Conservation (phyloP, 2,329 filamentous ascomycete species). For the Dryadomyces sulphureus region DNA sequence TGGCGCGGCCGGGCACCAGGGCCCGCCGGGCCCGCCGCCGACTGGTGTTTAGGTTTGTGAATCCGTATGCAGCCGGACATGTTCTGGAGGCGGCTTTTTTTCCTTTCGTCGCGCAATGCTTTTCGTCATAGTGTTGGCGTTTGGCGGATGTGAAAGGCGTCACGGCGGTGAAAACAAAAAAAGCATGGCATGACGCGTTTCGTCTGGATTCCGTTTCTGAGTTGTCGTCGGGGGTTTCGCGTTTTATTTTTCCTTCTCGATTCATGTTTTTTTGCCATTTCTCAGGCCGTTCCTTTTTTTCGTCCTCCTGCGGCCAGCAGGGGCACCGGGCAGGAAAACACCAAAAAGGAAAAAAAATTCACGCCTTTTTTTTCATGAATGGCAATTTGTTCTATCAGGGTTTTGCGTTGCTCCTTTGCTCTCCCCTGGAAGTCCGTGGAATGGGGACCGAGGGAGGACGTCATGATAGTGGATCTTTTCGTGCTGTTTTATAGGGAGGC, state of each 20-base stretch:
- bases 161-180: slow-evolving; percentile 9
- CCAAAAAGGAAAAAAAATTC: too few relatives aligned
- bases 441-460: slow-evolving; percentile 2
- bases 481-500: slow-evolving; percentile 6
- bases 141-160: slow-evolving; percentile 12
- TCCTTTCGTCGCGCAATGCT: slow-evolving; percentile 13
- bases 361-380: slow-evolving; percentile 8
- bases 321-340: slow-evolving; percentile 3
- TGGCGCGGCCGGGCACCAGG: slow-evolving; percentile 29
- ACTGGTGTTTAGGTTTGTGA: slow-evolving; percentile 10
- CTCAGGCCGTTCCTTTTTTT: slow-evolving; percentile 1
- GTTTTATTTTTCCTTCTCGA: slow-evolving; percentile 2
- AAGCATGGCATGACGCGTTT: slow-evolving; percentile 7
- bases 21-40: slow-evolving; percentile 16
- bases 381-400: slow-evolving; percentile 1
- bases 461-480: slow-evolving; percentile 4
- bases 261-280: slow-evolving; percentile 3
- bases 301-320: slow-evolving; percentile 1
- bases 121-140: slow-evolving; percentile 14
- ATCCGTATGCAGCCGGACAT: neutral
- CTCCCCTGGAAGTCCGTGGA: slow-evolving; percentile 5
- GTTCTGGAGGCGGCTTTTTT: slow-evolving; percentile 3
- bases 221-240: slow-evolving; percentile 3
- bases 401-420: slow-evolving; percentile 1
- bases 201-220: slow-evolving; percentile 4